Percentiles rank a stretch among this genome's conserved stretches.
Evolutionary conservation across 345 rosid species (phyloP).

Genomic region (Syzygium aqueum): DNA sequence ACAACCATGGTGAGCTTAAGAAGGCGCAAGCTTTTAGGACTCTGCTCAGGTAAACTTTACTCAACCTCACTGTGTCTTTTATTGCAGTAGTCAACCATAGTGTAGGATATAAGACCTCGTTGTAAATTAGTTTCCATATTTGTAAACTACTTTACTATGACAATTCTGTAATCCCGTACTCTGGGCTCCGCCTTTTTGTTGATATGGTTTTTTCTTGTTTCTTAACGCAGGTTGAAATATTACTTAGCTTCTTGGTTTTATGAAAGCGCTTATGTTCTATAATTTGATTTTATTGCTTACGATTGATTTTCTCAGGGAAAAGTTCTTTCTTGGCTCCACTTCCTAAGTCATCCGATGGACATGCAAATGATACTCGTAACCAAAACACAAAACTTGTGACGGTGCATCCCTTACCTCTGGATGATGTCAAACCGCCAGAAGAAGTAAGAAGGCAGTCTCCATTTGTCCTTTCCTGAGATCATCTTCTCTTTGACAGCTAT

Average conservation of each 20-base stretch:
- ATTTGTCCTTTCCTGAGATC: background rate
- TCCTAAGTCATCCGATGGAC: constrained; percentile 38
- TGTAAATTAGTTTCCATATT: background rate
- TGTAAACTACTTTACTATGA: background rate
- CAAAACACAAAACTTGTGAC: constrained; percentile 27
- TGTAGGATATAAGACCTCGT: background rate
- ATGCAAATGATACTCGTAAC: constrained; percentile 18
- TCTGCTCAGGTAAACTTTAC: constrained; percentile 67
- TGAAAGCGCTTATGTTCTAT: background rate
- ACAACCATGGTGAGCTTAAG: constrained; percentile 82
- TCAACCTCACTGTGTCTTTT: background rate
- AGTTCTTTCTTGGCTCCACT: constrained; percentile 49
- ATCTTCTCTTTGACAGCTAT: background rate
- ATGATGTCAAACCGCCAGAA: constrained; percentile 9
- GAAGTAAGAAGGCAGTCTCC: constrained; percentile 22
- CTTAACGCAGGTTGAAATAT: background rate
- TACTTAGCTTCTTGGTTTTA: background rate
- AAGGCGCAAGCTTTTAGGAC: constrained; percentile 81
- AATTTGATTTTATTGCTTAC: background rate
- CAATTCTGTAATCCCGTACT: background rate
- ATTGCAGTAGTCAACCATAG: background rate
- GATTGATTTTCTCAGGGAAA: constrained; percentile 26
- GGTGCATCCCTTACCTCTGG: constrained; percentile 44
- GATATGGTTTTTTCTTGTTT: background rate
- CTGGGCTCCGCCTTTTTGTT: background rate